phyloP scores from a whole-genome alignment of 208 protist genomes.

The Blastocrithidia nonstop region DNA sequence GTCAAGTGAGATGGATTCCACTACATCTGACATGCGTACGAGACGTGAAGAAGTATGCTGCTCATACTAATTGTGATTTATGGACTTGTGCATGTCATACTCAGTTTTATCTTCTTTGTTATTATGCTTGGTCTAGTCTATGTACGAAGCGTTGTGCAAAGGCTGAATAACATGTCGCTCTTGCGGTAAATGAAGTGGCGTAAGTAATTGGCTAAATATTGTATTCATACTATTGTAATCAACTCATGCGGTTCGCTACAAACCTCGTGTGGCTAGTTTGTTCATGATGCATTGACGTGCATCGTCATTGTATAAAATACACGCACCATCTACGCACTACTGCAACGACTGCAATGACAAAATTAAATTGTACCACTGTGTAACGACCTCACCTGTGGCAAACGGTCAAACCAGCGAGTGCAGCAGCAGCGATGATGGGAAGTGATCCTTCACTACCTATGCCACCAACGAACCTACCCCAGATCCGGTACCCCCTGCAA shows the following conservation, averaged over 20 bases:
- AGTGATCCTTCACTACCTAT: slow-evolving; percentile 44
- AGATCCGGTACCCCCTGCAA: slow-evolving; percentile 83
- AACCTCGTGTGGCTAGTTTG: slow-evolving; percentile 5
- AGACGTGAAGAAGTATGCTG: too few species aligned
- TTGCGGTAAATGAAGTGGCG: slow-evolving; percentile 48
- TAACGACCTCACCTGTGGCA: slow-evolving; percentile 59
- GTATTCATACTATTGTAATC: slow-evolving; percentile 25
- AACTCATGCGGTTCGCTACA: slow-evolving; percentile 12
- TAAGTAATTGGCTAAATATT: slow-evolving; percentile 22
- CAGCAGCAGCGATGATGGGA: slow-evolving; percentile 30
- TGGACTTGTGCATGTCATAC: too few species aligned
- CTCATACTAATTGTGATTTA: too few species aligned
- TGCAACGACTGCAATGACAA: slow-evolving; percentile 41
- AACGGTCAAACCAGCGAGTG: slow-evolving; percentile 74
- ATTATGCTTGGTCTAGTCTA: too few species aligned
- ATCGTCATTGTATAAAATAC: slow-evolving; percentile 46
- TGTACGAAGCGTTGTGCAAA: too few species aligned
- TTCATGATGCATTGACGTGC: slow-evolving; percentile 13
- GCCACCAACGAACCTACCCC: slow-evolving; percentile 72
- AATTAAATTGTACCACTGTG: slow-evolving; percentile 78
- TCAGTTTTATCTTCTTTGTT: too few species aligned
- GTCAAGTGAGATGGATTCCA: too few species aligned
- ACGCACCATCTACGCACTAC: slow-evolving; percentile 46
- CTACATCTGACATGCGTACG: too few species aligned
- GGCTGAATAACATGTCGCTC: too few species aligned